Evolutionary conservation across 75 land plant species (phyloP).

Genomic region (Cunninghamia lanceolata): DNA sequence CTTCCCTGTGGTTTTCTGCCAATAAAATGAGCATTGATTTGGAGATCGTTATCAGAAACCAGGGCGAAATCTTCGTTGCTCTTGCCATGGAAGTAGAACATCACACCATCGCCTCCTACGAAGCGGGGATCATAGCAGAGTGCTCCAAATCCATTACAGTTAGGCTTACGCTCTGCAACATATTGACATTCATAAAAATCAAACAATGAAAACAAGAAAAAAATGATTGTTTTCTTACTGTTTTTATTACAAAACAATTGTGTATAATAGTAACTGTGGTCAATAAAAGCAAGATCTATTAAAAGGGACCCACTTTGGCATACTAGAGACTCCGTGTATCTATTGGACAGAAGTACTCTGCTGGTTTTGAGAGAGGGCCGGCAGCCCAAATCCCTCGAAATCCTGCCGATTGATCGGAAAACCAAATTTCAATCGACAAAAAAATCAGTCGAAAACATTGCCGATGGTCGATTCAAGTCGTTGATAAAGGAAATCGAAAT

Average conservation of each 20-base stretch:
- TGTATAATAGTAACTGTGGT: not conserved
- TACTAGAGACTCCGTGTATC: no score
- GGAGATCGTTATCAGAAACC: constrained; percentile 52
- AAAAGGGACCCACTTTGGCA: not conserved
- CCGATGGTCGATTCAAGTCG: no score
- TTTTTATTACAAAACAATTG: not conserved
- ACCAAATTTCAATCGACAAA: no score
- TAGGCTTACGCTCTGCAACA: constrained; percentile 31
- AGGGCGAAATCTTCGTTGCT: constrained; percentile 41
- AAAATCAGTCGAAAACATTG: no score
- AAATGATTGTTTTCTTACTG: no score
- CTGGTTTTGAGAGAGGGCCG: no score
- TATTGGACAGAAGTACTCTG: no score
- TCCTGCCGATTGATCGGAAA: no score
- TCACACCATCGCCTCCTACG: constrained; percentile 68
- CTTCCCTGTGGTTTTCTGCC: constrained; percentile 27
- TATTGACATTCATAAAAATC: not conserved
- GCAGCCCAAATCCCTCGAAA: no score
- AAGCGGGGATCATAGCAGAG: constrained; percentile 67
- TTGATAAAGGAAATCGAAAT: no score
- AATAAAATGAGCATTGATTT: constrained; percentile 67
- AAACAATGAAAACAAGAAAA: not conserved
- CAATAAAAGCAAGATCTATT: not conserved
- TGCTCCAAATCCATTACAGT: constrained; percentile 41
- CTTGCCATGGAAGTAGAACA: constrained; percentile 76